These are phyloP conservation scores for Hyparrhenia diplandra DNA, from an alignment of 176 grass and related monocot species.

Conservation along the genomic window DNA sequence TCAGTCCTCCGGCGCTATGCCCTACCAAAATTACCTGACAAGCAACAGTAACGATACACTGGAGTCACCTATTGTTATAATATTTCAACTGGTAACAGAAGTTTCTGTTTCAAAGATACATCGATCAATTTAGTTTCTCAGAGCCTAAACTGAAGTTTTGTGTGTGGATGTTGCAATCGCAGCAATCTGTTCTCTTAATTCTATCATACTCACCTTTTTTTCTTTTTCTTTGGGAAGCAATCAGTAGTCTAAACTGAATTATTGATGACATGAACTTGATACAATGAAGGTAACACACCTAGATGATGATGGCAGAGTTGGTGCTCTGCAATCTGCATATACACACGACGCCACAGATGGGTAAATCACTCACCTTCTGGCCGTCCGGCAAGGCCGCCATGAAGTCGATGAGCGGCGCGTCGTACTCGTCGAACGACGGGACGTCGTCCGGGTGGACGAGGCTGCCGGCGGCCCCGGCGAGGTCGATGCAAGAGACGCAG, in stretches of 20 bases:
- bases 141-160: background rate
- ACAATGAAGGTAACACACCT: too few relatives aligned
- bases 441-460: constrained; percentile 18
- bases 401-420: background rate
- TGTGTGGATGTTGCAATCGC: background rate
- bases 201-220: too few relatives aligned
- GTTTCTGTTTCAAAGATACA: too few relatives aligned
- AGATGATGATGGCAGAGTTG: too few relatives aligned
- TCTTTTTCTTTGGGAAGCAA: too few relatives aligned
- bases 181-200: too few relatives aligned
- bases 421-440: background rate
- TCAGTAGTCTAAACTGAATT: too few relatives aligned
- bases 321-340: background rate
- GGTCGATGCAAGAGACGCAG: constrained; percentile 43
- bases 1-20: constrained; percentile 44
- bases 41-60: background rate
- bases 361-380: background rate
- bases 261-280: too few relatives aligned
- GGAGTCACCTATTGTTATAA: too few relatives aligned
- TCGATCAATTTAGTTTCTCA: background rate
- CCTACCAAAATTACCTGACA: constrained; percentile 27
- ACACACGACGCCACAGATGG: background rate
- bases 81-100: too few relatives aligned
- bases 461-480: constrained; percentile 37
- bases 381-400: background rate